These are phyloP conservation scores for Penicillium canariense DNA, from an alignment of 495 filamentous ascomycete genomes.

Conservation along the genomic window DNA sequence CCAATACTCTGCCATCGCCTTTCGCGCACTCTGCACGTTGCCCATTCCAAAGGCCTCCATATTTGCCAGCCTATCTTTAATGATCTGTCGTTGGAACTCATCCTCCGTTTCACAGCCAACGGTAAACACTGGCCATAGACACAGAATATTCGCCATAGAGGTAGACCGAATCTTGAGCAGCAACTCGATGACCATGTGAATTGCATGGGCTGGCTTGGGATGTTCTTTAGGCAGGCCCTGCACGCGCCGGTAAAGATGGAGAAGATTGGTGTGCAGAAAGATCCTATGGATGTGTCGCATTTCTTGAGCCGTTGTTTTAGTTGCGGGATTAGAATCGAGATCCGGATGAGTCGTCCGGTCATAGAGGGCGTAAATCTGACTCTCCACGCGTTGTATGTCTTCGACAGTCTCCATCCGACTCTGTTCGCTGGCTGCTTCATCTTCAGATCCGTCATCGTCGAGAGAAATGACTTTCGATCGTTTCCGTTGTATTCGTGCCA, in stretches of 20 bases:
- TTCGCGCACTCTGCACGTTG: conserved; percentile 8
- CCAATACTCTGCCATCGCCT: conserved; percentile 10
- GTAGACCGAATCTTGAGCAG: conserved; percentile 3
- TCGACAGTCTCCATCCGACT: neutral
- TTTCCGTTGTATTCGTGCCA: neutral
- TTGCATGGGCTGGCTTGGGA: conserved; percentile 6
- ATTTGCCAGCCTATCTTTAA: neutral
- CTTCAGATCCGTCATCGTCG: neutral
- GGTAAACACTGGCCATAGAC: conserved; percentile 7
- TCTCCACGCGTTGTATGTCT: conserved; percentile 3
- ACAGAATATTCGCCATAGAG: conserved; percentile 6
- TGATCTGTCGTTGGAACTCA: conserved; percentile 1
- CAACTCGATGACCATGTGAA: conserved; percentile 6
- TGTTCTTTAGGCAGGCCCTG: conserved; percentile 8
- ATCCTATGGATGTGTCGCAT: conserved; percentile 7
- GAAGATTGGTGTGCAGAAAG: conserved; percentile 4
- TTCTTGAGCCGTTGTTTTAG: conserved; percentile 1
- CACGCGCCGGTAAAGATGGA: conserved; percentile 6
- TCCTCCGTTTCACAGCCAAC: conserved; percentile 10
- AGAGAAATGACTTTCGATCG: neutral
- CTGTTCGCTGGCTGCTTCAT: neutral
- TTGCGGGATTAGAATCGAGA: neutral
- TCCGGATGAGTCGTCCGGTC: conserved; percentile 4
- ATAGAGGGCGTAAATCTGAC: conserved; percentile 5
- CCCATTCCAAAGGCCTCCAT: conserved; percentile 10